Evolutionary conservation across 305 asterid species (phyloP).

Genomic region (Solanum aculeatissimum): DNA sequence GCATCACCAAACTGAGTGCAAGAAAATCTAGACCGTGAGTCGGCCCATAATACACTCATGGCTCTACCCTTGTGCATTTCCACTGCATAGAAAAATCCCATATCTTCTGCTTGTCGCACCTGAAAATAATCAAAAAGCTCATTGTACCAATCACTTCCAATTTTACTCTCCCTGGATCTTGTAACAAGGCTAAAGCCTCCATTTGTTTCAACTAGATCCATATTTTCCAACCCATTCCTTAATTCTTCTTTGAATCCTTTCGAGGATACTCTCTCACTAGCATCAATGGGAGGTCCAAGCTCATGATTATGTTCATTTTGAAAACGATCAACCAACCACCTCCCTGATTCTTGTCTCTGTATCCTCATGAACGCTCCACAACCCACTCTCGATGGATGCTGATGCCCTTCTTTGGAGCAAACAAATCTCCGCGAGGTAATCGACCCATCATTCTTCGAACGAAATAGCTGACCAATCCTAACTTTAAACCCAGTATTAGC

Average conservation of each 20-base stretch:
- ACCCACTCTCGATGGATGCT: slow-evolving; percentile 97
- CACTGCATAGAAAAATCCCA: slow-evolving; percentile 75
- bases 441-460: slow-evolving; percentile 86
- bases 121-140: slow-evolving; percentile 83
- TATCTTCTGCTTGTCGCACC: slow-evolving; percentile 76
- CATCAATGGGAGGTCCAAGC: slow-evolving; percentile 33
- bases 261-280: slow-evolving; percentile 33
- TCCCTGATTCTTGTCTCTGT: slow-evolving; percentile 79
- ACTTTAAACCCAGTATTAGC: slow-evolving; percentile 61
- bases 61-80: slow-evolving; percentile 69
- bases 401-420: slow-evolving; percentile 96
- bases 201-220: slow-evolving; percentile 79
- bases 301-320: slow-evolving; percentile 78
- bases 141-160: slow-evolving; percentile 54
- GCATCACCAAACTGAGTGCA: slow-evolving; percentile 90
- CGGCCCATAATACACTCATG: slow-evolving; percentile 79
- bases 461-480: slow-evolving; percentile 90
- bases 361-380: slow-evolving; percentile 93
- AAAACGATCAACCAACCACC: slow-evolving; percentile 85
- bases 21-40: slow-evolving; percentile 69
- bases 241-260: slow-evolving; percentile 60
- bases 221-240: slow-evolving; percentile 52
- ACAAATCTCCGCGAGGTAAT: slow-evolving; percentile 95
- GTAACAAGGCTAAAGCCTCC: slow-evolving; percentile 75
- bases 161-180: slow-evolving; percentile 40